Evolutionary conservation across 495 filamentous ascomycete genomes (phyloP).

Genomic region (Venustampulla echinocandica): DNA sequence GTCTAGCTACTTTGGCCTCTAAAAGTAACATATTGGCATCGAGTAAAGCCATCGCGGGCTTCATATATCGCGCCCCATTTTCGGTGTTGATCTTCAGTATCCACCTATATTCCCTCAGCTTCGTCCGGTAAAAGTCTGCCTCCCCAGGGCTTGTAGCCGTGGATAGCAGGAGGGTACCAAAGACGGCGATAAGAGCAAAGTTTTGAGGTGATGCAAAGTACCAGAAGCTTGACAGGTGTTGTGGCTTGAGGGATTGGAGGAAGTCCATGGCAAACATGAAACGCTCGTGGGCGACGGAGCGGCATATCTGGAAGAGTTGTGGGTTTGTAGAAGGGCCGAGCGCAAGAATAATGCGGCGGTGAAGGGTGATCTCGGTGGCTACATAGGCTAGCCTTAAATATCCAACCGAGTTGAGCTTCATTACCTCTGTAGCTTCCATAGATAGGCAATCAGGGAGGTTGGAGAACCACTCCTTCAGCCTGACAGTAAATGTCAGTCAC

Average conservation of each 20-base stretch:
- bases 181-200: conserved; percentile 72
- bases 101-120: conserved; percentile 88
- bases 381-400: conserved; percentile 78
- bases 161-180: conserved; percentile 72
- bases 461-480: conserved; percentile 71
- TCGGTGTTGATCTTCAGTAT: conserved; percentile 80
- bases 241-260: conserved; percentile 61
- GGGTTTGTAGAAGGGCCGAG: conserved; percentile 43
- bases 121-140: conserved; percentile 80
- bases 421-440: conserved; percentile 48
- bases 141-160: conserved; percentile 78
- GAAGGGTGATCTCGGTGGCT: conserved; percentile 75
- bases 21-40: conserved; percentile 20
- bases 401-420: conserved; percentile 52
- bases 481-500: too few relatives aligned
- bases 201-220: conserved; percentile 73
- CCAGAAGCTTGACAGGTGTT: conserved; percentile 70
- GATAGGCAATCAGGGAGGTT: conserved; percentile 54
- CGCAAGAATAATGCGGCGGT: conserved; percentile 68
- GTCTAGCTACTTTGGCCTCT: background rate
- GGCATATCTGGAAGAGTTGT: conserved; percentile 84
- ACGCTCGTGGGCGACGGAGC: conserved; percentile 74
- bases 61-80: conserved; percentile 43
- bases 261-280: conserved; percentile 71
- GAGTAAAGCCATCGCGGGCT: conserved; percentile 20